Percentiles rank a stretch among this genome's conserved stretches.
Conservation (phyloP, 345 rosid species). For the Lenwebbia sp. region DNA sequence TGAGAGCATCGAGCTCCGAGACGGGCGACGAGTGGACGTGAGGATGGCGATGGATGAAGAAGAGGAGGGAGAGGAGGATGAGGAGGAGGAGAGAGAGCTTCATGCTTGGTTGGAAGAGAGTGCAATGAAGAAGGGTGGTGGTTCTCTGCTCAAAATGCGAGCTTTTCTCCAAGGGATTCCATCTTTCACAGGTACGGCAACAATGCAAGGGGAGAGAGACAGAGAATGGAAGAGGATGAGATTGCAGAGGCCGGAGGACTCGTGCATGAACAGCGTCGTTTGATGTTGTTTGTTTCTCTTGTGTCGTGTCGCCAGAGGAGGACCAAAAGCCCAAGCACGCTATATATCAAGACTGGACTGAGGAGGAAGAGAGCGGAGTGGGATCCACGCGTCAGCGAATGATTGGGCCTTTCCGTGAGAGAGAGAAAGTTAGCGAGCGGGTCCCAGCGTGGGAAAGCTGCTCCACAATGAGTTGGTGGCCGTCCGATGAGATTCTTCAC, state of each 20-base stretch:
- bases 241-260: not conserved
- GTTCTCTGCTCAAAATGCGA: not conserved
- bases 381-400: not conserved
- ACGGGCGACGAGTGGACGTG: slow-evolving; percentile 21
- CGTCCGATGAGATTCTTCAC: not conserved
- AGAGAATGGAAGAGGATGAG: not conserved
- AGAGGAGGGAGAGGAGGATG: slow-evolving; percentile 9
- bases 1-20: slow-evolving; percentile 52
- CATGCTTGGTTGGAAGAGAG: not conserved
- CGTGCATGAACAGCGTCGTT: not conserved
- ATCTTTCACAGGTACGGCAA: not conserved
- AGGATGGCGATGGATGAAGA: slow-evolving; percentile 9
- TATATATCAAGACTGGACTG: no score
- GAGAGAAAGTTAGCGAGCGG: not conserved
- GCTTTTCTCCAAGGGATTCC: not conserved
- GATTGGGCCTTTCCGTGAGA: not conserved
- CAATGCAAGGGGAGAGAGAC: not conserved
- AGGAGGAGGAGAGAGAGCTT: not conserved
- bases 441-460: not conserved
- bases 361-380: no score
- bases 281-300: not conserved
- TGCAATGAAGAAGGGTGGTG: not conserved
- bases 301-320: not conserved
- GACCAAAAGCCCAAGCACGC: not conserved
- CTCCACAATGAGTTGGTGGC: not conserved